Percentiles rank a stretch among this genome's conserved stretches.
Evolutionary conservation across 1,284 basidiomycete species (phyloP).

Genomic region (Moniliophthora roreri): DNA sequence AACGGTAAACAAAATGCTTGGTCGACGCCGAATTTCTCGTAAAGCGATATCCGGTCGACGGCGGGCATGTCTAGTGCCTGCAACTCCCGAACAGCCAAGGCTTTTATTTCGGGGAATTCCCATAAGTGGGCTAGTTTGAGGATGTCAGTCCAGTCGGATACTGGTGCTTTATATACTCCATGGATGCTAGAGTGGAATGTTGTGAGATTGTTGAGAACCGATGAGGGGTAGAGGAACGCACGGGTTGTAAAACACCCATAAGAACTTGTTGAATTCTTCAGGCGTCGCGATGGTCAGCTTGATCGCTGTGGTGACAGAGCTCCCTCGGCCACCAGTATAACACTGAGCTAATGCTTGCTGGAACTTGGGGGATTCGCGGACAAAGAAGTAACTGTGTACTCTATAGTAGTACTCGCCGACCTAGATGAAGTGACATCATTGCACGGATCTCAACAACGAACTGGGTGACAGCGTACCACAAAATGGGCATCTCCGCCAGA

Average conservation of each 20-base stretch:
- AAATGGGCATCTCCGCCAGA: constrained; percentile 34
- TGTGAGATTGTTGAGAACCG: too few relatives aligned
- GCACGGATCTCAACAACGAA: not conserved
- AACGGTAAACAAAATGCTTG: constrained; percentile 34
- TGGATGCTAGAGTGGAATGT: not conserved
- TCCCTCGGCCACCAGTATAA: constrained; percentile 37
- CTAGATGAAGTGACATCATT: constrained; percentile 25
- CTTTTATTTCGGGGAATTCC: constrained; percentile 39
- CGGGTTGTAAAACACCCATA: constrained; percentile 70
- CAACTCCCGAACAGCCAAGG: constrained; percentile 37
- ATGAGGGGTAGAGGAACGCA: constrained; percentile 36
- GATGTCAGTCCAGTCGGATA: constrained; percentile 40
- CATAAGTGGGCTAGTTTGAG: constrained; percentile 39
- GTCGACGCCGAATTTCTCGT: constrained; percentile 37
- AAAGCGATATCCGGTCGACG: constrained; percentile 39
- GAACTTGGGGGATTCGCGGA: constrained; percentile 55
- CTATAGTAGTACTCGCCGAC: constrained; percentile 47
- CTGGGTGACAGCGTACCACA: not conserved
- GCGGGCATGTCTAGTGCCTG: constrained; percentile 36
- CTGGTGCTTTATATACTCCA: constrained; percentile 5
- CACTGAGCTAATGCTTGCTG: constrained; percentile 34
- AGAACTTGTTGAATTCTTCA: constrained; percentile 51
- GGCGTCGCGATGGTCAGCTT: constrained; percentile 36
- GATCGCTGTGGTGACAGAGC: constrained; percentile 39
- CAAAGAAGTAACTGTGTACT: constrained; percentile 57